Base-by-base conservation (phyloP, 2,329 filamentous ascomycete genomes). In the Gremmenia infestans region DNA sequence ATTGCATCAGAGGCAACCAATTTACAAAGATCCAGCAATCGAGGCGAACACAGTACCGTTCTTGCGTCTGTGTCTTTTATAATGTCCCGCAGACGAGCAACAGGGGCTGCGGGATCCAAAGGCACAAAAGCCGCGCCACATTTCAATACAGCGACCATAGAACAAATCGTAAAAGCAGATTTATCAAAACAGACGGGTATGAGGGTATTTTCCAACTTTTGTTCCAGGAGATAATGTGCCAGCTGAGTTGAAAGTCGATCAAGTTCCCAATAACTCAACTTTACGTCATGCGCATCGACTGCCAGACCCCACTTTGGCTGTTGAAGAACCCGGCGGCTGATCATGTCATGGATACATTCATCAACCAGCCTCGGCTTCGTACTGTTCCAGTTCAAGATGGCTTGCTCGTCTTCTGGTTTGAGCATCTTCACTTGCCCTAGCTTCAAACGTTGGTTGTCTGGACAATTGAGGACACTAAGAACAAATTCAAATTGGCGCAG, bases 161-260 rank as follows among this genome's bases (percentile, higher is more conserved):
- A 60, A 5, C 71, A 63, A 28, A 66, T 55, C 5, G 63, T 63
- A 58, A 62, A 70, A 15, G 45, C 55, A 0, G 64, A 67, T 53
- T 71, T 71, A 40, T 71, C 67, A 42, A 70, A 70, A 48, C 63
- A 68, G 3, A 70, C 45, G 12, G 64, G 65, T n/a, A 70, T 53
- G 9, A 63, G 50, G 5, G 17, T 50, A 40, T 43, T 42, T 56
- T 57, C 36, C 42, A 37, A 15, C 46, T 53, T 25, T 63, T 53
- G 32, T 11, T 50, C 42, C 9, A 48, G 14, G 23, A 60, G 47
- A 32, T 51, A 32, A 11, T 50, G 48, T 12, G 55, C 55, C 3
- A 58, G 45, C 35, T 28, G 42, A 8, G 50, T 56, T 15, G 59
- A 57, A 17, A 58, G 19, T 14, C 25, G 15, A 36, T 61, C 59